phyloP scores from a whole-genome alignment of 2,329 filamentous ascomycete species.

The Monilinia laxa region DNA sequence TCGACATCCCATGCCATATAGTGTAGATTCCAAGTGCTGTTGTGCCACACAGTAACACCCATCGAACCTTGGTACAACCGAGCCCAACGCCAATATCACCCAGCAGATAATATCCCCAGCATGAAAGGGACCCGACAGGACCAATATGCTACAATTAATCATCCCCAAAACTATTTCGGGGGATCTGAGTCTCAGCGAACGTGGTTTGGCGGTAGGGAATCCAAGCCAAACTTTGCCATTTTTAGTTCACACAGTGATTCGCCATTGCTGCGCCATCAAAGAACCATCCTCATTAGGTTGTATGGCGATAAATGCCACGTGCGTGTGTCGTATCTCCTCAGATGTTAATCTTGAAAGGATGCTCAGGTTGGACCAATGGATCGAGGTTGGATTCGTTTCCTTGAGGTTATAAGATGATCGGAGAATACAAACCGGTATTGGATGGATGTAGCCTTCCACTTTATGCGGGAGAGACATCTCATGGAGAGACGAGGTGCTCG shows the following conservation, averaged over 20 bases:
- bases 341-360: conserved; percentile 5
- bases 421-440: conserved; percentile 18
- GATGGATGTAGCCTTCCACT: conserved; percentile 15
- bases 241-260: conserved; percentile 7
- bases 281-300: background rate
- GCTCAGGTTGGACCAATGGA: background rate
- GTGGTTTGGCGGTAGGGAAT: conserved; percentile 9
- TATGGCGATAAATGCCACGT: conserved; percentile 15
- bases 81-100: conserved; percentile 5
- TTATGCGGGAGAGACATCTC: conserved; percentile 10
- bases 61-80: background rate
- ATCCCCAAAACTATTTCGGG: conserved; percentile 9
- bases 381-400: conserved; percentile 9
- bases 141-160: background rate
- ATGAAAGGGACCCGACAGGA: conserved; percentile 11
- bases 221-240: conserved; percentile 1
- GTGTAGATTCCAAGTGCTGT: too few species aligned
- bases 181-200: background rate
- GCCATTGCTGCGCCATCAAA: conserved; percentile 16
- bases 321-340: conserved; percentile 3
- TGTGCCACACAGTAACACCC: background rate
- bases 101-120: background rate
- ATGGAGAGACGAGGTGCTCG: background rate
- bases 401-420: background rate
- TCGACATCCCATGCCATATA: background rate